These are phyloP conservation scores for Trichosporon faecale DNA, from an alignment of 1,284 basidiomycete genomes.

Conservation along the genomic window DNA sequence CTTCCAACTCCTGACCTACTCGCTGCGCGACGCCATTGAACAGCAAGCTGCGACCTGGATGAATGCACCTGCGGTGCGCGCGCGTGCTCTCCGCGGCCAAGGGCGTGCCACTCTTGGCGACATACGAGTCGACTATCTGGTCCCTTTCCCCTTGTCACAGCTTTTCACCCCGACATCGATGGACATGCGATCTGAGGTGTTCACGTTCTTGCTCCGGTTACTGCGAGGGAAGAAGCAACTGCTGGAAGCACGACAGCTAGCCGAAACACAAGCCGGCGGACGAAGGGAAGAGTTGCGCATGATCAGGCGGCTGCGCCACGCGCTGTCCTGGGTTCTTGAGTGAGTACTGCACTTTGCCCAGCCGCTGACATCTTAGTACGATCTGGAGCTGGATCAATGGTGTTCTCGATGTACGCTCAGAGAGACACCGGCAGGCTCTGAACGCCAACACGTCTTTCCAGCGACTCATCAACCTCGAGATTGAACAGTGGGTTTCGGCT, in stretches of 20 bases:
- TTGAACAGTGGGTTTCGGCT: conserved; percentile 62
- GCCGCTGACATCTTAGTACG: conserved; percentile 55
- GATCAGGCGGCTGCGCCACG: conserved; percentile 69
- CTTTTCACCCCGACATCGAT: conserved; percentile 65
- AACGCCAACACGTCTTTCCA: conserved; percentile 64
- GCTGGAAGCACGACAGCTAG: conserved; percentile 51
- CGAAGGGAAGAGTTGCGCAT: conserved; percentile 59
- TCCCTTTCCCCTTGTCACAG: conserved; percentile 75
- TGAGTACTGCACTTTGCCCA: conserved; percentile 52
- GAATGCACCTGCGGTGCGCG: conserved; percentile 67
- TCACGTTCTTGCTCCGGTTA: conserved; percentile 73
- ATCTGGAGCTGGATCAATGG: conserved; percentile 69
- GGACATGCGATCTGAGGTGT: conserved; percentile 65
- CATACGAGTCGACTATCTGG: conserved; percentile 67
- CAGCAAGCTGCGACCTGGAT: conserved; percentile 60
- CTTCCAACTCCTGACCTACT: conserved; percentile 76
- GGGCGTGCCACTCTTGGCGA: conserved; percentile 58
- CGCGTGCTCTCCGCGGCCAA: conserved; percentile 60
- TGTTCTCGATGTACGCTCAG: conserved; percentile 53
- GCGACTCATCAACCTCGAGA: conserved; percentile 69
- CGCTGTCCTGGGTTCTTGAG: conserved; percentile 79
- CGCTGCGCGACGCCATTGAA: conserved; percentile 66
- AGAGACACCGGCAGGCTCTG: conserved; percentile 55
- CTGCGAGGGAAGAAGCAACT: conserved; percentile 64
- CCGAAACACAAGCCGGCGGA: conserved; percentile 53